Evolutionary conservation across 345 rosid genomes (phyloP), one percentile per base, ranked within the genome.

Genomic region (Populus pruinosa): DNA sequence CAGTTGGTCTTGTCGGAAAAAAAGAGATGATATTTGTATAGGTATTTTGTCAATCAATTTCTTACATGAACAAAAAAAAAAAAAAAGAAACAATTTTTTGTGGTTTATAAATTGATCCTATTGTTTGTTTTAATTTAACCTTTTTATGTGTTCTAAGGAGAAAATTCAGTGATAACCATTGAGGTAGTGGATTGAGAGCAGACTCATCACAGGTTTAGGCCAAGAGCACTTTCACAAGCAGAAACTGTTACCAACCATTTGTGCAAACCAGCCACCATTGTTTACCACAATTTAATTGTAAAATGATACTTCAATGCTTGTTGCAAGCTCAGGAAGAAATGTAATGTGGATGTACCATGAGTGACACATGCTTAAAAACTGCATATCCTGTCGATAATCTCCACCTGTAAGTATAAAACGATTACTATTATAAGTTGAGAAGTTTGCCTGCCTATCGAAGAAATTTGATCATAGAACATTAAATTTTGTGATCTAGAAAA

Each of bases 1-100:
- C 35, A 33, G 35, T 4, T 33, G 35, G 35, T 33, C 35, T 5
- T 33, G 35, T 33, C 35, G 35, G 88, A 85, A 20, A 33, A 44
- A 44, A 14, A 29, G 36, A 64, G 67, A 33, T 33, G 64, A 20
- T 20, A 59, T 20, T 9, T 59, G 64, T 59, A 59, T 59, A 59
- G 64, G 23, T 7, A 11, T 25, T 59, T 59, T 8, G 64, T 8
- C 29, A 25, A 59, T 59, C 64, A 20, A 59, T 59, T 59, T 59
- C 35, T 33, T 33, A 33, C 35, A 33, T 59, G 27, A 21, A 20
- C 64, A 59, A 20, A 59, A n/a, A n/a, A n/a, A n/a, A n/a, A n/a
- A n/a, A n/a, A n/a, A n/a, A n/a, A n/a, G n/a, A n/a, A n/a, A 59
- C 10, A 59, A 7, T n/a, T 18, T 59, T 18, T 59, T 13, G 17